These are phyloP conservation scores for Lepraria neglecta DNA, from an alignment of 495 filamentous ascomycete species.

Conservation along the genomic window DNA sequence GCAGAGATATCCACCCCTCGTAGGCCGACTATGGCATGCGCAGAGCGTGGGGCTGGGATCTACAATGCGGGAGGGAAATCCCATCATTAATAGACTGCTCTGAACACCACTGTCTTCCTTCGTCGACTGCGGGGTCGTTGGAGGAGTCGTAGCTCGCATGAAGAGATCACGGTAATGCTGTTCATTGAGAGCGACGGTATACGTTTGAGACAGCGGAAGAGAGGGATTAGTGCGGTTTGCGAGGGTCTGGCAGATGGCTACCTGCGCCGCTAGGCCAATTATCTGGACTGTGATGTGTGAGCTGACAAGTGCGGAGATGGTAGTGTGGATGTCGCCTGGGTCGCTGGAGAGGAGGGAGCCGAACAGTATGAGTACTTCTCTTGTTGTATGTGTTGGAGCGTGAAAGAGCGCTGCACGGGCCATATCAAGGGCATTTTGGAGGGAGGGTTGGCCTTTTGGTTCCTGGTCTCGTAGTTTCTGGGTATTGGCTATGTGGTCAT, in stretches of 20 bases:
- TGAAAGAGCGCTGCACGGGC: slow-evolving; percentile 82
- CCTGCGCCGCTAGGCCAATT: slow-evolving; percentile 82
- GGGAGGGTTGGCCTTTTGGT: slow-evolving; percentile 77
- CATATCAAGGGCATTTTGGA: slow-evolving; percentile 96
- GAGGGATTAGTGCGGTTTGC: slow-evolving; percentile 76
- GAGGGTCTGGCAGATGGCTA: slow-evolving; percentile 89
- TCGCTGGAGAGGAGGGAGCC: slow-evolving; percentile 86
- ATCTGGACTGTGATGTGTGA: slow-evolving; percentile 83
- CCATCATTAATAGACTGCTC: slow-evolving; percentile 87
- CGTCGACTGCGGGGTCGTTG: slow-evolving; percentile 58
- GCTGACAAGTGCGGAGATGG: slow-evolving; percentile 64
- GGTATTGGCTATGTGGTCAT: slow-evolving; percentile 75
- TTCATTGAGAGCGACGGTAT: slow-evolving; percentile 82
- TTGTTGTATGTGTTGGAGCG: slow-evolving; percentile 84
- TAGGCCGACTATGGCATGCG: slow-evolving; percentile 82
- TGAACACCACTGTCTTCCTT: slow-evolving; percentile 17
- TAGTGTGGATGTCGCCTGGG: slow-evolving; percentile 91
- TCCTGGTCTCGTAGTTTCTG: slow-evolving; percentile 65
- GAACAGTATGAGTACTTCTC: slow-evolving; percentile 86
- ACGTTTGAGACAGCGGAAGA: slow-evolving; percentile 54
- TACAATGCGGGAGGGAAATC: slow-evolving; percentile 89
- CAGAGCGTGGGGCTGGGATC: slow-evolving; percentile 70
- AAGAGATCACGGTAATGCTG: slow-evolving; percentile 83
- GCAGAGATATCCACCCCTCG: slow-evolving; percentile 83
- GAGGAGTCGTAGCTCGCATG: slow-evolving; percentile 81